phyloP scores from a whole-genome alignment of 257 asterid genomes.

The Linaria vulgaris region DNA sequence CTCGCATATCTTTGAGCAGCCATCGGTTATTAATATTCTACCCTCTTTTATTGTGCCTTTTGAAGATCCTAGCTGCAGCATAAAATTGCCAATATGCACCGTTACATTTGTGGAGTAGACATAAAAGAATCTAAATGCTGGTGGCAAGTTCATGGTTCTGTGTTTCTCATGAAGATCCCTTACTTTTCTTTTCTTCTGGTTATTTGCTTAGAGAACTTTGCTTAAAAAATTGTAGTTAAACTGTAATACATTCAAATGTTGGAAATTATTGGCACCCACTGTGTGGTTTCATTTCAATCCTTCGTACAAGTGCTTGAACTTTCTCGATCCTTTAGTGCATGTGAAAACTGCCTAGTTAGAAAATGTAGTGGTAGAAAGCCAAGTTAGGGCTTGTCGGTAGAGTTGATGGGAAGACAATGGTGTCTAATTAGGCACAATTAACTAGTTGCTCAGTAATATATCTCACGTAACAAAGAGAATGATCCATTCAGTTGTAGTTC shows the following conservation, averaged over 20 bases:
- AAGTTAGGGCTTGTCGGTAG: neutral
- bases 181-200: neutral
- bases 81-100: slow-evolving; percentile 7
- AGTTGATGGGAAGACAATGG: neutral
- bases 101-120: neutral
- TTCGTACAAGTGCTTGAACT: no score
- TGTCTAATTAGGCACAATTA: no score
- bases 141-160: slow-evolving; percentile 1
- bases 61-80: neutral
- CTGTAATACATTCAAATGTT: no score
- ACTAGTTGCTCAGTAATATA: no score
- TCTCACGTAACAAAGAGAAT: no score
- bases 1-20: neutral
- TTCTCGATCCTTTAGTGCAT: no score
- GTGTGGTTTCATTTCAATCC: no score
- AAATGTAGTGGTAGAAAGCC: neutral
- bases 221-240: slow-evolving; percentile 1
- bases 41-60: neutral
- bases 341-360: neutral
- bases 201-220: neutral
- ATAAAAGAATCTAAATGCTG: neutral
- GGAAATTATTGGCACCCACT: no score
- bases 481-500: no score
- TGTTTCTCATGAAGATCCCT: neutral
- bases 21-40: neutral